Evolutionary conservation across 2,329 filamentous ascomycete species (phyloP).

Genomic region (Hypoxylon rubiginosum): DNA sequence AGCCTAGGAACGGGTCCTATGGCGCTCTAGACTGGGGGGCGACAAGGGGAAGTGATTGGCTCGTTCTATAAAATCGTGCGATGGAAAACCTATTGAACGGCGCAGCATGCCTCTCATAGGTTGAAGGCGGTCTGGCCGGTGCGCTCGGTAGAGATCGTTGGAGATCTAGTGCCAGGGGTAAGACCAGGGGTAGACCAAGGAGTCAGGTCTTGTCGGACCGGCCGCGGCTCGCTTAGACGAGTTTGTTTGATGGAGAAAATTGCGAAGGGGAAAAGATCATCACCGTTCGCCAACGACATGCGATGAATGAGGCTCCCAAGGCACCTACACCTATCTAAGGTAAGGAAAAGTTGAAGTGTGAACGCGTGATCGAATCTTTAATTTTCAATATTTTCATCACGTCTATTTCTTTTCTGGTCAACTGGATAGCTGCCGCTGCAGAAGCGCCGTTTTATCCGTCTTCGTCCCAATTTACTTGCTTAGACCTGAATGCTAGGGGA

Average conservation of each 20-base stretch:
- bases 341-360: background rate
- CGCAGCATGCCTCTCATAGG: constrained; percentile 27
- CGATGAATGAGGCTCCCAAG: constrained; percentile 20
- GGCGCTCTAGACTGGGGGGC: background rate
- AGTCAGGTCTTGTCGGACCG: constrained; percentile 18
- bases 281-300: constrained; percentile 33
- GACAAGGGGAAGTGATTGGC: constrained; percentile 23
- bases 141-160: constrained; percentile 30
- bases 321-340: too few relatives aligned
- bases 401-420: background rate
- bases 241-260: constrained; percentile 41
- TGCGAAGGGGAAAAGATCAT: constrained; percentile 43
- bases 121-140: background rate
- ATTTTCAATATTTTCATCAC: background rate
- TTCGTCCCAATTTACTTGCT: background rate
- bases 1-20: constrained; percentile 24
- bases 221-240: constrained; percentile 34
- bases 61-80: constrained; percentile 4
- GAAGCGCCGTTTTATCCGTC: background rate
- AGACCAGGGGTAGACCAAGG: constrained; percentile 8
- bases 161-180: constrained; percentile 25
- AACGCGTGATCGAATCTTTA: background rate
- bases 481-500: constrained; percentile 7
- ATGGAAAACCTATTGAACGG: constrained; percentile 14
- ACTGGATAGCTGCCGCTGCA: background rate